phyloP scores from a whole-genome alignment of 805 yeast genomes.

The Pichia nakasei region DNA sequence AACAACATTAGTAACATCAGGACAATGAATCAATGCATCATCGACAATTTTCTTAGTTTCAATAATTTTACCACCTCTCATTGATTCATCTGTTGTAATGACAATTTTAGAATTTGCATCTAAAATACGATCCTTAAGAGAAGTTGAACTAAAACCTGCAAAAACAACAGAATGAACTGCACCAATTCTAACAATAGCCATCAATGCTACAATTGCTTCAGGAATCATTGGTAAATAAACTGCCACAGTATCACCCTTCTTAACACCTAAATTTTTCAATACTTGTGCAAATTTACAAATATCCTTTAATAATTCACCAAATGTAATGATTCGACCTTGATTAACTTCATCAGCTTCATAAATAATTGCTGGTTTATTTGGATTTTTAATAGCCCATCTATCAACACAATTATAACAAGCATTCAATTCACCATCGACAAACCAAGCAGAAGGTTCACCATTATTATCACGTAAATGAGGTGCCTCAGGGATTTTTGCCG shows the following conservation, averaged over 20 bases:
- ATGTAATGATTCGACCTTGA: constrained; percentile 54
- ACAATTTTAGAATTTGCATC: constrained; percentile 67
- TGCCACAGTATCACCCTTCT: constrained; percentile 80
- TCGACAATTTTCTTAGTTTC: constrained; percentile 78
- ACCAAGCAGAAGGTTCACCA: constrained; percentile 59
- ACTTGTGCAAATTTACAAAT: constrained; percentile 68
- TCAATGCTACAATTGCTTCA: constrained; percentile 63
- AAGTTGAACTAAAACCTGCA: constrained; percentile 75
- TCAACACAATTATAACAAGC: constrained; percentile 79
- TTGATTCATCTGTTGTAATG: constrained; percentile 74
- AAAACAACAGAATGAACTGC: constrained; percentile 80
- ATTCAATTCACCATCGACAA: constrained; percentile 68
- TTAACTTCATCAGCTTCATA: constrained; percentile 78
- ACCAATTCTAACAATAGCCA: constrained; percentile 75
- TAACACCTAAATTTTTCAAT: constrained; percentile 54
- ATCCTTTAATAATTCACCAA: constrained; percentile 60
- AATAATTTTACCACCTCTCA: constrained; percentile 75
- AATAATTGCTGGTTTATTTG: constrained; percentile 64
- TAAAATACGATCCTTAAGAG: constrained; percentile 60
- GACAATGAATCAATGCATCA: constrained; percentile 62
- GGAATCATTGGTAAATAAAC: constrained; percentile 84
- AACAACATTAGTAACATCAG: constrained; percentile 58
- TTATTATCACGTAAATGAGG: constrained; percentile 37
- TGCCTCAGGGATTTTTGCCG: constrained; percentile 34
- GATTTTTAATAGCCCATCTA: constrained; percentile 65